Evolutionary conservation across 306 rosid species (phyloP), one percentile per base, ranked within the genome.

Genomic region (Oemleria cerasiformis): DNA sequence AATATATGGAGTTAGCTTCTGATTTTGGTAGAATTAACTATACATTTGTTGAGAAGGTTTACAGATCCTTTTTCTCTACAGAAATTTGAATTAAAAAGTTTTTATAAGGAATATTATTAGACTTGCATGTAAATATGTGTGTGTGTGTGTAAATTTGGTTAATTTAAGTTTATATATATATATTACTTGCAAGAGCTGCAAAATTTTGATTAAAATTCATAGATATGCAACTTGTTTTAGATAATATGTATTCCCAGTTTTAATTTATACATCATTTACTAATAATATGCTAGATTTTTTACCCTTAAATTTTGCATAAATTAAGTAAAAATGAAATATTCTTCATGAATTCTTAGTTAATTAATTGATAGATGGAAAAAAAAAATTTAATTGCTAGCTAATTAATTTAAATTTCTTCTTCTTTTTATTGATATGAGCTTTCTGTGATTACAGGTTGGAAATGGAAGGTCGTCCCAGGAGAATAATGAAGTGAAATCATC

Each of bases 391-490:
- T 53, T 9, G 19, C 19, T 25, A n/a, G 20, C 20, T 53, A n/a
- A n/a, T 53, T 19, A 30, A 30, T 30, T 30, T 30, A 30, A 30
- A 30, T 30, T 1, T 30, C 36, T 1, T 30, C 36, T 30, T 30
- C 36, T 5, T 53, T 53, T 53, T 53, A 53, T 17, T 53, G 23
- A 19, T 51, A 51, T 53, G 58, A 53, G n/a, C 5, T 65, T 9
- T 20, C 23, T 19, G 8, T n/a, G 9, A 20, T 72, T 67, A 19
- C 71, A 81, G 81, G 53, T 48, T 34, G 78, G 65, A 67, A 73
- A 69, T 72, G 50, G 78, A 73, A 14, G 41, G 12, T 8, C 25
- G 45, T 5, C 34, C 58, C 48, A 15, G 5, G 79, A 72, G 59
- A 70, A 49, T 51, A 57, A 55, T 36, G 66, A 73, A 9, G 16